These are phyloP conservation scores for Gillenia trifoliata DNA, from an alignment of 306 rosid species.

Conservation along the genomic window DNA sequence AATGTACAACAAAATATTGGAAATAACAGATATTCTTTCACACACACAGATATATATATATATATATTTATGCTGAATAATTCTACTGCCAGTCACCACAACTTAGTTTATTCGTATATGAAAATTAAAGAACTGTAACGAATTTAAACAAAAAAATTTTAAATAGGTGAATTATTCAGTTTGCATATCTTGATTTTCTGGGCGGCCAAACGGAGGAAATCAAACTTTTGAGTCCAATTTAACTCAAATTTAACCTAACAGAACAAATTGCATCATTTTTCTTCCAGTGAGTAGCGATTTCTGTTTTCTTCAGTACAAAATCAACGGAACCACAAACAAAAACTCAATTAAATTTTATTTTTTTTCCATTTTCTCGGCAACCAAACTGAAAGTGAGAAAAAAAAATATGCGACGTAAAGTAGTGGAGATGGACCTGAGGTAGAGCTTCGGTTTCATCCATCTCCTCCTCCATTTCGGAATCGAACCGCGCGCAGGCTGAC, in stretches of 20 bases:
- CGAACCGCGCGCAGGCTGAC: neutral
- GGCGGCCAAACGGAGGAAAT: neutral
- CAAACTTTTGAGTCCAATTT: neutral
- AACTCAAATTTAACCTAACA: neutral
- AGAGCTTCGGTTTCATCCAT: conserved; percentile 75
- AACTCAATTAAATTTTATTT: neutral
- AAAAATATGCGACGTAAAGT: conserved; percentile 5
- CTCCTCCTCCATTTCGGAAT: conserved; percentile 77
- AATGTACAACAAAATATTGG: too few species aligned
- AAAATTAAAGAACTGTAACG: too few species aligned
- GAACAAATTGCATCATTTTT: neutral
- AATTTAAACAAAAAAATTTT: neutral
- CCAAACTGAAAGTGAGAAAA: conserved; percentile 15
- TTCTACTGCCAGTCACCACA: too few species aligned
- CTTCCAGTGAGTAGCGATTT: neutral
- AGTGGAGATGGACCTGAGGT: conserved; percentile 57
- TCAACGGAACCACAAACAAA: neutral
- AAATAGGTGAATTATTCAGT: neutral
- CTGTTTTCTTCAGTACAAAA: neutral
- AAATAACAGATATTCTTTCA: too few species aligned
- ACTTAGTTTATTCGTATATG: too few species aligned
- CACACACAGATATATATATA: too few species aligned
- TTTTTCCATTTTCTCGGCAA: conserved; percentile 18
- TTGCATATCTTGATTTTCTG: conserved; percentile 1
- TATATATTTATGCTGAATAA: too few species aligned